Base-by-base conservation (phyloP, 2,329 filamentous ascomycete species). In the Cladosporium sp. region DNA sequence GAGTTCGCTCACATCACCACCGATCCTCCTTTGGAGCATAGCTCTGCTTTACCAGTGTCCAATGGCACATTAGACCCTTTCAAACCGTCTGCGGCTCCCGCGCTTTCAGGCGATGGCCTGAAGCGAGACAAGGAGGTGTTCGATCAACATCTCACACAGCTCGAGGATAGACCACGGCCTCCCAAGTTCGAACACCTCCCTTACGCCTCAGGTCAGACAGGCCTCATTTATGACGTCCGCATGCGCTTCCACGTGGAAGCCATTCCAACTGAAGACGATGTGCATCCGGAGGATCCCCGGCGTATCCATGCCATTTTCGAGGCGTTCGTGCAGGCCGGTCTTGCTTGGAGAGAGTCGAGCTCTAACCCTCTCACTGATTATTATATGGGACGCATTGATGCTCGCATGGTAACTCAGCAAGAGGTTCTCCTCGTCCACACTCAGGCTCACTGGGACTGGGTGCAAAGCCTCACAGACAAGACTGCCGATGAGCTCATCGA, bases 201-300 rank as follows among this genome's bases (percentile, higher is more conserved):
- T 2, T 70, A 72, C 51, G 58, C 64, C 3, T 67, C 66, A 0
- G 58, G 59, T 3, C 64, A 65, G 54, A 75, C 74, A 7, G 75
- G 75, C 0, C 63, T 78, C 2, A 73, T 78, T 58, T 99, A 97
- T 66, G 93, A 99, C 71, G 84, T 89, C 51, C 83, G 92, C 27
- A 99, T 99, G 93, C 89, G 93, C 54, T 86, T 95, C 54, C 93
- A 99, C 67, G 88, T 90, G 49, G 95, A 96, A 65, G 73, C 77
- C 3, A 71, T 74, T 3, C 69, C 73, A 15, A 56, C 62, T 0
- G 66, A 68, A 22, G 80, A 84, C 42, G 86, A 92, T 18, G 85
- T 95, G 45, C 93, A 99, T 63, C 93, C 93, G 0, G 93, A 99
- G 68, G 93, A 99, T 62, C 93, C 93, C 1, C 79, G 89, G 22